Base-by-base conservation (phyloP, 2,329 filamentous ascomycete genomes). In the Neofusicoccum sp. region DNA sequence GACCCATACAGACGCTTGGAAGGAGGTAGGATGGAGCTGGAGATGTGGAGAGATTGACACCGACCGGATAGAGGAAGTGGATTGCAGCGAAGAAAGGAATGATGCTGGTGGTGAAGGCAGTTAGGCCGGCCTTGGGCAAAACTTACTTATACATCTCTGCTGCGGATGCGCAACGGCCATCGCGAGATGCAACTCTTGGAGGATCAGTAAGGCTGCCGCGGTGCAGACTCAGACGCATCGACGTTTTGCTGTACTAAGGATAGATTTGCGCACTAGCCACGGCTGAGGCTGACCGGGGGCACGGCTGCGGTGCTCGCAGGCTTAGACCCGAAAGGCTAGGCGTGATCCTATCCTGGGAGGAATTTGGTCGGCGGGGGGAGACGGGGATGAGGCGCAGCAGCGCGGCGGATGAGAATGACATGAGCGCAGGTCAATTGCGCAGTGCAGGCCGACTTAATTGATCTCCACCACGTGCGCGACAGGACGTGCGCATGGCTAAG, bases 211-310 rank as follows among this genome's bases (percentile, higher is more conserved):
- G 47, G 59, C 48, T 61, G 59, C 59, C 43, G 59, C 59, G 59
- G 47, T 61, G 37, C 59, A 43, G 34, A 16, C 52, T 58, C 54
- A 39, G 54, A 31, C 54, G 43, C 44, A 34, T 41, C 47, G 47
- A 61, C 37, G 45, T 43, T 41, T 43, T 22, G 45, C 59, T 43
- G 59, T 61, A 52, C 59, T 61, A 52, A 61, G 47, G 45, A 52
- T 61, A 61, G 59, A 58, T 58, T 56, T 41, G 47, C 59, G 47
- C 59, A 61, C 59, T 36, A 61, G 59, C 59, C 59, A 61, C 59
- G 59, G 59, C 59, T 61, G 59, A 61, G 59, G 59, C 59, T 61
- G 59, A 61, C 59, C 54, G 41, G 54, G 22, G 28, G 43, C 43
- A 45, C 43, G 43, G 43, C n/a, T 45, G 43, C n/a, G 22, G 43